Base-by-base conservation (phyloP, 2,329 filamentous ascomycete species). In the Coniochaeta ligniaria region DNA sequence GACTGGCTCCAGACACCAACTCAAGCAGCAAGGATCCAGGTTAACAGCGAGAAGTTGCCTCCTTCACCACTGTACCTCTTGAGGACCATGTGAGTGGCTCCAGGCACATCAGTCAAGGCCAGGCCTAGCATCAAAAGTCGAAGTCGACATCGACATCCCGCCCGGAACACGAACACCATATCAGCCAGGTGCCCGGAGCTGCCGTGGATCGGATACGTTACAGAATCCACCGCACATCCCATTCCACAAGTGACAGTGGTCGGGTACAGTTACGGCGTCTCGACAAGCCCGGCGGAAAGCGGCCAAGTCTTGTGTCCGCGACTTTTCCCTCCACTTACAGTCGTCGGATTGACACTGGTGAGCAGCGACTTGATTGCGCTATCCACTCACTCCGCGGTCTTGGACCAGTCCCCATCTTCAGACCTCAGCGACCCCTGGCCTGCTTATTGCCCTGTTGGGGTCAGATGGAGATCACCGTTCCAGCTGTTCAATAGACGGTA, bases 251-350 rank as follows among this genome's bases (percentile, higher is more conserved):
- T 41, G 24, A 28, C 38, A 28, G 35, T 1, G 24, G 36, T 58
- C 26, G 35, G n/a, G 38, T 31, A 41, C 56, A 20, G 38, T 45
- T 20, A 28, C 35, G 28, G 50, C 17, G 5, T 14, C 50, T 58
- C 3, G 28, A 31, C 9, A 31, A 22, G 1, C 54, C 31, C 28
- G 54, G 28, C 35, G 35, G 54, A 35, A 57, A 57, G 28, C 35
- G 54, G 33, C 28, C 31, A 57, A 20, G 28, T 57, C 54, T 36
- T 20, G 22, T 14, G 54, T 35, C 56, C 20, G 22, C 35, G 38
- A 41, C 38, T 58, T 58, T 58, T 58, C 56, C 56, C 56, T 58
- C 56, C 56, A 58, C 56, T 58, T 43, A 58, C 56, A 58, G 38
- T n/a, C 36, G 56, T 28, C 36, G 12, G 45, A 45, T 31, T 41